Evolutionary conservation across 2,329 filamentous ascomycete genomes (phyloP).

Genomic region (Periconia sp.): DNA sequence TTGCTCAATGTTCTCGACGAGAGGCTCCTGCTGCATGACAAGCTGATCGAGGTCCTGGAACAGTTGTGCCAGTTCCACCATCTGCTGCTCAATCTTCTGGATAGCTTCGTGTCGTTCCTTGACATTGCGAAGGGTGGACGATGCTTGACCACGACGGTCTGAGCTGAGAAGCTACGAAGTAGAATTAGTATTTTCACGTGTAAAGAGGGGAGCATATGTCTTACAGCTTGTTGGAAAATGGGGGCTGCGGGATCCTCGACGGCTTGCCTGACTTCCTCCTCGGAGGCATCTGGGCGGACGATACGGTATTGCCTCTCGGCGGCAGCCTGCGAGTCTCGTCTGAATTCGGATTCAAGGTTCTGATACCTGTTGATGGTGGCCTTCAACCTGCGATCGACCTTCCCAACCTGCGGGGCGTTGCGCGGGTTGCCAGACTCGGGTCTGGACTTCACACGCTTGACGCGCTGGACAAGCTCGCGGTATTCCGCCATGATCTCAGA

Average conservation of each 20-base stretch:
- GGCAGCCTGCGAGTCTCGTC: conserved; percentile 77
- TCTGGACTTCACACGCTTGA: conserved; percentile 80
- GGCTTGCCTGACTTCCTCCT: conserved; percentile 75
- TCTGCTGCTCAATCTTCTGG: conserved; percentile 87
- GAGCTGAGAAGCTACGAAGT: conserved; percentile 68
- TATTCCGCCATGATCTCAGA: conserved; percentile 83
- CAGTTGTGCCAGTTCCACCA: conserved; percentile 82
- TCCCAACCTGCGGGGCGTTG: conserved; percentile 79
- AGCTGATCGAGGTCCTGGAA: conserved; percentile 88
- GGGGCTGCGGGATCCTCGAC: conserved; percentile 75
- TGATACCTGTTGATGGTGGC: conserved; percentile 81
- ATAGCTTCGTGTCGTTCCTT: conserved; percentile 83
- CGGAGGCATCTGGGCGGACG: conserved; percentile 77
- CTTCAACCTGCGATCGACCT: conserved; percentile 78
- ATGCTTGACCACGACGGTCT: conserved; percentile 78
- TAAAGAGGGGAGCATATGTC: conserved; percentile 13
- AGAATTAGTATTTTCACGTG: conserved; percentile 12
- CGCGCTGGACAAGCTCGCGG: conserved; percentile 74
- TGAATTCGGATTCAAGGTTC: conserved; percentile 75
- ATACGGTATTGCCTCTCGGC: conserved; percentile 90
- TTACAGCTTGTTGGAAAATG: conserved; percentile 79
- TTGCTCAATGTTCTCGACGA: conserved; percentile 78
- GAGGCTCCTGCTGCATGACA: conserved; percentile 81
- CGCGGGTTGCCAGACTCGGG: conserved; percentile 72
- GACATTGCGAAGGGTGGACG: conserved; percentile 76